These are phyloP conservation scores for Aspergillus cristatus DNA, from an alignment of 495 filamentous ascomycete genomes.

Conservation along the genomic window DNA sequence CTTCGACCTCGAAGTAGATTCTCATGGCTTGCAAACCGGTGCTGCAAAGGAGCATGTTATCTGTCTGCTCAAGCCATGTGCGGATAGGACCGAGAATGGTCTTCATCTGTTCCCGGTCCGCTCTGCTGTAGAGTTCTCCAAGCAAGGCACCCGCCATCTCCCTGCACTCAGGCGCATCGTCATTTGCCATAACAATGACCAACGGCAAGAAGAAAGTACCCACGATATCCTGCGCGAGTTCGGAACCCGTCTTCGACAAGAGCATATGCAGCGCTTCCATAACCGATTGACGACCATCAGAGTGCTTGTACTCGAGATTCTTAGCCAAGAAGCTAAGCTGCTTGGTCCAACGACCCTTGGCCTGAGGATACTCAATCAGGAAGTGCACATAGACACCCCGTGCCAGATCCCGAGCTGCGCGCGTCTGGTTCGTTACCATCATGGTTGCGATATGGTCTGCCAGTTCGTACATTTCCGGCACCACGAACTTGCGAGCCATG, in stretches of 20 bases:
- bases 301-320: slow-evolving; percentile 83
- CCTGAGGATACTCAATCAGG: slow-evolving; percentile 88
- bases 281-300: slow-evolving; percentile 79
- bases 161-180: slow-evolving; percentile 77
- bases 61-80: slow-evolving; percentile 66
- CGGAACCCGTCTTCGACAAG: slow-evolving; percentile 68
- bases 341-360: slow-evolving; percentile 74
- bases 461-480: slow-evolving; percentile 81
- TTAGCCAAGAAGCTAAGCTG: slow-evolving; percentile 81
- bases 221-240: slow-evolving; percentile 72
- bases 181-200: slow-evolving; percentile 76
- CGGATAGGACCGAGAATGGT: slow-evolving; percentile 59
- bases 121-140: slow-evolving; percentile 68
- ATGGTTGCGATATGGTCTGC: slow-evolving; percentile 80
- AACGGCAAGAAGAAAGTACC: slow-evolving; percentile 78
- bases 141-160: slow-evolving; percentile 72
- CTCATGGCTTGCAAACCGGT: slow-evolving; percentile 72
- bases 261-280: slow-evolving; percentile 83
- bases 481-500: slow-evolving; percentile 73
- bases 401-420: slow-evolving; percentile 73
- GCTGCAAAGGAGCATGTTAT: slow-evolving; percentile 58
- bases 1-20: slow-evolving; percentile 68
- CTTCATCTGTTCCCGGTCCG: slow-evolving; percentile 60
- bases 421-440: slow-evolving; percentile 93
- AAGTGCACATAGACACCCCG: slow-evolving; percentile 89